These are phyloP conservation scores for Colletotrichum coccodes DNA, from an alignment of 2,329 filamentous ascomycete genomes.

Conservation along the genomic window DNA sequence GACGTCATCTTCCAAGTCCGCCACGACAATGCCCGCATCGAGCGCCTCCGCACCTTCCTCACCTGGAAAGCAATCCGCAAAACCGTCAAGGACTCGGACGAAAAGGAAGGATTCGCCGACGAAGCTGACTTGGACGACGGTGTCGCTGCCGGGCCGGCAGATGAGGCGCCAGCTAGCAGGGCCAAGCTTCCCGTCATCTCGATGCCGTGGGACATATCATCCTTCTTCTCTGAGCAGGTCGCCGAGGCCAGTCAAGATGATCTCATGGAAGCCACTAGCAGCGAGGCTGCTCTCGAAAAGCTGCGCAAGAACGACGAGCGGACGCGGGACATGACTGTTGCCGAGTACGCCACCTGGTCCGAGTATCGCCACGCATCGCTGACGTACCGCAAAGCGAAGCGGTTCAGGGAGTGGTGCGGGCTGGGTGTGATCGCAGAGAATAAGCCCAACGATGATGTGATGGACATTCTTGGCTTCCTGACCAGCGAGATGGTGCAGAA, in stretches of 20 bases:
- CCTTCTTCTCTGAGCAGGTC: conserved; percentile 27
- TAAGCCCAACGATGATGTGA: conserved; percentile 32
- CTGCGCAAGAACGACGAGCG: conserved; percentile 31
- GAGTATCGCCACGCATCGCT: conserved; percentile 37
- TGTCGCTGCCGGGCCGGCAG: not conserved
- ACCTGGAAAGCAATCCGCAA: conserved; percentile 38
- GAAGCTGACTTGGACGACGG: conserved; percentile 18
- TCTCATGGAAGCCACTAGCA: conserved; percentile 4
- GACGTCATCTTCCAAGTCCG: conserved; percentile 39
- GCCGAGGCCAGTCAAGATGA: conserved; percentile 22
- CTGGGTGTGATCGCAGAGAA: conserved; percentile 35
- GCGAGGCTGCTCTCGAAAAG: conserved; percentile 30
- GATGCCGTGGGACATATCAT: conserved; percentile 30
- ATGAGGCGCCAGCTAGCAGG: not conserved
- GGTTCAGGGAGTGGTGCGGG: conserved; percentile 36
- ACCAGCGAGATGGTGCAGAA: conserved; percentile 37
- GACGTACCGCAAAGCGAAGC: conserved; percentile 34
- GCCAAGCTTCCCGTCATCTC: conserved; percentile 17
- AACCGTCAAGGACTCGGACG: conserved; percentile 33
- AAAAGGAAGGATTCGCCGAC: conserved; percentile 29
- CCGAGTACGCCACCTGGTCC: conserved; percentile 37
- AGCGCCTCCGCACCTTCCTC: conserved; percentile 36
- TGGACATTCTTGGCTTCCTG: conserved; percentile 36
- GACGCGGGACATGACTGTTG: conserved; percentile 34
- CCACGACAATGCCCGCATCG: conserved; percentile 35